Evolutionary conservation across 1,284 basidiomycete species (phyloP).

Genomic region (Earliella scabrosa): DNA sequence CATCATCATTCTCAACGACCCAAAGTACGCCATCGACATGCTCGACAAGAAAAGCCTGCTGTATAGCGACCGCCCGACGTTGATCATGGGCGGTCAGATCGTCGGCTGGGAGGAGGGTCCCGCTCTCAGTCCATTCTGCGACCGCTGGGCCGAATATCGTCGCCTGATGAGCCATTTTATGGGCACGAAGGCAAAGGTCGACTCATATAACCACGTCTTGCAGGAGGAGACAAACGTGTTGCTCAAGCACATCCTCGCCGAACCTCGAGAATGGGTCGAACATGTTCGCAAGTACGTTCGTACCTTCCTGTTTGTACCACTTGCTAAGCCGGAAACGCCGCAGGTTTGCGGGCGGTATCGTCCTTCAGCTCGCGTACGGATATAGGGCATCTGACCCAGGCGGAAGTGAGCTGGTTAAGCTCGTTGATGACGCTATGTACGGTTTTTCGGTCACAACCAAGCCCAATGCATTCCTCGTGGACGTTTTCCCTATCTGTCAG

Average conservation of each 20-base stretch:
- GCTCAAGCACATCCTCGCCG: constrained; percentile 20
- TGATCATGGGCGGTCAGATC: constrained; percentile 46
- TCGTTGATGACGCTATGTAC: constrained; percentile 33
- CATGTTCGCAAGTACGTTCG: constrained; percentile 29
- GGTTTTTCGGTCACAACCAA: constrained; percentile 30
- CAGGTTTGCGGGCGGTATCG: constrained; percentile 35
- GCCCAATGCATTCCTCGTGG: constrained; percentile 32
- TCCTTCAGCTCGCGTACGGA: constrained; percentile 38
- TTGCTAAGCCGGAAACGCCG: too few relatives aligned
- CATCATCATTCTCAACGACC: constrained; percentile 61
- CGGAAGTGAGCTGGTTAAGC: constrained; percentile 34
- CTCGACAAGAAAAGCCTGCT: constrained; percentile 67
- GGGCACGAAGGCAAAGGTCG: constrained; percentile 28
- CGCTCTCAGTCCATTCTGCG: constrained; percentile 62
- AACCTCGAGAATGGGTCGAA: constrained; percentile 22
- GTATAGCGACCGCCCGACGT: constrained; percentile 68
- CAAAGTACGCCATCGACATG: constrained; percentile 55
- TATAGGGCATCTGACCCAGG: constrained; percentile 31
- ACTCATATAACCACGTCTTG: constrained; percentile 21
- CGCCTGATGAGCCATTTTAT: constrained; percentile 36
- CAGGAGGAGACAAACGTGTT: constrained; percentile 26
- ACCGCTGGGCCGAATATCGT: constrained; percentile 63
- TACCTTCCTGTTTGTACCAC: neutral
- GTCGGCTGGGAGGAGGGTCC: constrained; percentile 69
- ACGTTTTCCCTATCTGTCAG: constrained; percentile 30